A percentile compares a stretch with the other conserved stretches of the same genome.
phyloP scores from a whole-genome alignment of 257 asterid species.

The Cordia subcordata region DNA sequence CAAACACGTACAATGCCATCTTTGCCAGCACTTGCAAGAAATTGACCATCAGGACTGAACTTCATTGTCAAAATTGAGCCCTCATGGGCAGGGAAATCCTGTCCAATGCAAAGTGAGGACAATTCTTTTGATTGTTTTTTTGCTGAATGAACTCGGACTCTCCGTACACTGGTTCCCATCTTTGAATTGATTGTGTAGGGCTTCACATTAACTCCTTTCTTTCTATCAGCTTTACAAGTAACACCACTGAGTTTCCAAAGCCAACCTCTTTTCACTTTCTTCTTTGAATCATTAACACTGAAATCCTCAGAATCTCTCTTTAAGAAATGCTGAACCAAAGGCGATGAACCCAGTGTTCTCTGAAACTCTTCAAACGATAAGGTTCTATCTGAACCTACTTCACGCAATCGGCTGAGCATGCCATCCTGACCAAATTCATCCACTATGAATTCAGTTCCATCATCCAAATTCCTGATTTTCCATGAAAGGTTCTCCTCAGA shows the following conservation, averaged over 20 bases:
- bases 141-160: conserved; percentile 38
- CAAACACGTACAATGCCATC: conserved; percentile 87
- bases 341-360: conserved; percentile 50
- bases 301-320: conserved; percentile 35
- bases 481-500: conserved; percentile 25
- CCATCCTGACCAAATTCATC: conserved; percentile 45
- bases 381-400: conserved; percentile 51
- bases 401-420: conserved; percentile 33
- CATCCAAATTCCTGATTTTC: conserved; percentile 45
- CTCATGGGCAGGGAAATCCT: conserved; percentile 78
- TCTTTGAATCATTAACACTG: conserved; percentile 28
- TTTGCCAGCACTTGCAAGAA: conserved; percentile 85
- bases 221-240: conserved; percentile 28
- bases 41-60: conserved; percentile 80
- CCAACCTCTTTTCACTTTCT: conserved; percentile 58
- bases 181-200: conserved; percentile 17
- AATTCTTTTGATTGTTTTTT: conserved; percentile 59
- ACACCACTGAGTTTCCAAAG: conserved; percentile 37
- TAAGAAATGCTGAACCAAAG: conserved; percentile 47
- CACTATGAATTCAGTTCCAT: conserved; percentile 43
- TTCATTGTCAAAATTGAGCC: conserved; percentile 87
- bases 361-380: conserved; percentile 62
- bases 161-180: conserved; percentile 21
- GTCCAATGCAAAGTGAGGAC: conserved; percentile 63
- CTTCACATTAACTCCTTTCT: conserved; percentile 36